Evolutionary conservation across 2,329 filamentous ascomycete genomes (phyloP), one percentile per base, ranked within the genome.

Genomic region (Curvularia verruculosa): DNA sequence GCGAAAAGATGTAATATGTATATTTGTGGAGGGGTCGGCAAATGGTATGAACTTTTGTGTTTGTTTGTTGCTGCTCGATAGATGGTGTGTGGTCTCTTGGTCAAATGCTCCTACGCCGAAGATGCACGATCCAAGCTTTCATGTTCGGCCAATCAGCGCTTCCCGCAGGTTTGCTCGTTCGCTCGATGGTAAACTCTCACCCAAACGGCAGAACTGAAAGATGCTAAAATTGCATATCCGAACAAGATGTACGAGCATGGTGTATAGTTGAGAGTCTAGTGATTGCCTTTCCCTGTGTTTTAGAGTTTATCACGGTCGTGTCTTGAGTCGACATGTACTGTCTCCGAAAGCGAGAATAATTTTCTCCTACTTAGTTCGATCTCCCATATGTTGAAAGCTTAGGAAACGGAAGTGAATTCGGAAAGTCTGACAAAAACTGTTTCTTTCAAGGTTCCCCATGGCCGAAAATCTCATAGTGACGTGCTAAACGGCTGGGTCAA

Each of bases 81-180:
- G 10, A 23, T 39, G 49, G 21, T n/a, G 49, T n/a, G 49, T 51
- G 6, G 21, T 49, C n/a, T 13, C 8, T 29, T 19, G 10, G 43
- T 29, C 13, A 12, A 15, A 45, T 31, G n/a, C n/a, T 45, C 18
- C 10, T 36, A 49, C 21, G 46, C 46, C 29, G 50, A 45, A 57
- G 54, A 50, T 57, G 45, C 18, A 49, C 50, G 34, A 36, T 8
- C 34, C 34, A 21, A 49, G 39, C 49, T 52, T 51, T 26, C 29
- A 2, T 13, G 21, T 9, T 6, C 8, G 37, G 23, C 54, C 54
- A 57, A 57, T 54, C 54, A 54, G 52, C 39, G 45, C 37, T 8
- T 18, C 26, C 19, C 26, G 31, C 31, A 21, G 19, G 18, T 21
- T 24, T 31, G 12, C 8, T 18, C 19, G 15, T 13, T 36, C 8